A percentile compares a stretch with the other conserved stretches of the same genome.
These are phyloP conservation scores for Podaxis sp. DNA, from an alignment of 768 basidiomycete genomes.

Conservation along the genomic window DNA sequence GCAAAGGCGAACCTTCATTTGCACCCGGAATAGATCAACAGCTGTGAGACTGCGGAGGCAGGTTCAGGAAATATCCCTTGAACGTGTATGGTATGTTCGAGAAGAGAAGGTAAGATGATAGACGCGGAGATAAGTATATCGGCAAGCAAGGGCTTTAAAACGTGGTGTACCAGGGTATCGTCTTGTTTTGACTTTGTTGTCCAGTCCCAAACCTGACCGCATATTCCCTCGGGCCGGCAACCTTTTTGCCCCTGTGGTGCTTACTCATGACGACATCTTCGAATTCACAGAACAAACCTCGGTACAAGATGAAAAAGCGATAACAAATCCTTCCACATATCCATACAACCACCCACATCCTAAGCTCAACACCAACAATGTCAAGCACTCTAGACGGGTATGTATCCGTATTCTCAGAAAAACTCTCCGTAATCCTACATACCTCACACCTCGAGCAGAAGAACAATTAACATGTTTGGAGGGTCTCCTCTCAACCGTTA, in stretches of 20 bases:
- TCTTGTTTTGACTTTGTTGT: background rate
- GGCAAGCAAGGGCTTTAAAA: background rate
- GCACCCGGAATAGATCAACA: background rate
- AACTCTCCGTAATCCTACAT: background rate
- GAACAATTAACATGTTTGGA: constrained; percentile 40
- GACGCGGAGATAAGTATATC: background rate
- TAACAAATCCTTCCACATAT: background rate
- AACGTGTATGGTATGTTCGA: background rate
- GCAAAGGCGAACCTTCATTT: background rate
- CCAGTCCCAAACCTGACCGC: too few relatives aligned
- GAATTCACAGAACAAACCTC: background rate
- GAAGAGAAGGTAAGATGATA: background rate
- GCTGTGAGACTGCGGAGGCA: background rate
- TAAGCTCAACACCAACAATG: background rate
- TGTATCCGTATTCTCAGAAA: background rate
- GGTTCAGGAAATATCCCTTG: background rate
- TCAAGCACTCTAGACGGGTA: background rate
- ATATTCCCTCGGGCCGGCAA: background rate
- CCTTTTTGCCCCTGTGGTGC: background rate
- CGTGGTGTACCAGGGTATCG: too few relatives aligned
- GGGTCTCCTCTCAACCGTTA: constrained; percentile 81
- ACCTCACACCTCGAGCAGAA: constrained; percentile 8
- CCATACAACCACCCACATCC: constrained; percentile 1
- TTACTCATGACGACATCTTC: constrained; percentile 1
- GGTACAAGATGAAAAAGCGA: background rate